A percentile compares a stretch with the other conserved stretches of the same genome.
Evolutionary conservation across 495 filamentous ascomycete species (phyloP).

Genomic region (Bombardia bombarda): DNA sequence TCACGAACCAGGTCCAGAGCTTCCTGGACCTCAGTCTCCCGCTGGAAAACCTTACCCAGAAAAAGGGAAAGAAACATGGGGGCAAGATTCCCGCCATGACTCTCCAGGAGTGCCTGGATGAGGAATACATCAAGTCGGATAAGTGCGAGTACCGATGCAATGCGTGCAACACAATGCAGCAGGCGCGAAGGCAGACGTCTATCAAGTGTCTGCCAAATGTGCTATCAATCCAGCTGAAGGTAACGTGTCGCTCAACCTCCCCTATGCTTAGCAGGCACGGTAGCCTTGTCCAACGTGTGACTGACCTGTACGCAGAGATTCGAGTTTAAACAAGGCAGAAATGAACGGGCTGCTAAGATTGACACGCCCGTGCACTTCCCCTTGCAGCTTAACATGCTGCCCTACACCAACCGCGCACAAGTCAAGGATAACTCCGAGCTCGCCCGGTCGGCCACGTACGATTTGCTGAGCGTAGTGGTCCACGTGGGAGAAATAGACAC

Average conservation of each 20-base stretch:
- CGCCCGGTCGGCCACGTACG: conserved; percentile 58
- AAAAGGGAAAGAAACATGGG: conserved; percentile 36
- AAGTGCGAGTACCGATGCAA: conserved; percentile 75
- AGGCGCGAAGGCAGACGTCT: conserved; percentile 70
- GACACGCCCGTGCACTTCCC: conserved; percentile 76
- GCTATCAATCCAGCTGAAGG: conserved; percentile 87
- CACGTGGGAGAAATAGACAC: conserved; percentile 83
- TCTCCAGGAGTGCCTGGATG: conserved; percentile 65
- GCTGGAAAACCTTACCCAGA: conserved; percentile 52
- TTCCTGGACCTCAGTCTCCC: conserved; percentile 83
- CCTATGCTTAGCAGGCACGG: neutral
- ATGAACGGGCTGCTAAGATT: conserved; percentile 64
- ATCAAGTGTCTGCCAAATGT: conserved; percentile 77
- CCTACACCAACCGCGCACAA: conserved; percentile 63
- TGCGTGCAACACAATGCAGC: conserved; percentile 61
- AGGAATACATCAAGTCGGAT: conserved; percentile 73
- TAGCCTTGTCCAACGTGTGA: neutral
- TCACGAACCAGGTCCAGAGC: conserved; percentile 70
- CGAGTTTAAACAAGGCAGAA: conserved; percentile 55
- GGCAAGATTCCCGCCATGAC: conserved; percentile 41
- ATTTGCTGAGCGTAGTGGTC: conserved; percentile 76
- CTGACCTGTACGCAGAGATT: conserved; percentile 52
- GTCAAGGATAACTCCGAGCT: conserved; percentile 38
- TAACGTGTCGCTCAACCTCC: conserved; percentile 23
- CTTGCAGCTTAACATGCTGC: conserved; percentile 76